Evolutionary conservation across 1,284 basidiomycete species (phyloP).

Genomic region (Bondarzewia mesenterica): DNA sequence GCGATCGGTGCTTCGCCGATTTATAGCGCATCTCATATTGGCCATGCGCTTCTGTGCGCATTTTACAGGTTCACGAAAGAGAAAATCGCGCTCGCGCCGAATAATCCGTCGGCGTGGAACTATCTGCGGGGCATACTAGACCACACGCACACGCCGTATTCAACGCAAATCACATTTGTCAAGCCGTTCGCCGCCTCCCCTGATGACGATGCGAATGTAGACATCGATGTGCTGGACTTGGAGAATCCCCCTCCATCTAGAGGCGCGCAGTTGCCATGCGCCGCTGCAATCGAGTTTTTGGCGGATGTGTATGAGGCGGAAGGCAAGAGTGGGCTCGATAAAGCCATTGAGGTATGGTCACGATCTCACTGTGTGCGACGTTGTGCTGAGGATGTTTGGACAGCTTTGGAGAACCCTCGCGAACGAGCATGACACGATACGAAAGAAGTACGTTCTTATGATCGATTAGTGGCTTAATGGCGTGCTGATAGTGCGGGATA

Average conservation of each 20-base stretch:
- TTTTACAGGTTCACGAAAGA: slow-evolving; percentile 52
- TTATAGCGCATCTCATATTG: slow-evolving; percentile 1
- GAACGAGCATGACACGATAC: slow-evolving; percentile 66
- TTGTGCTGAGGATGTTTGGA: slow-evolving; percentile 3
- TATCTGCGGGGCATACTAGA: slow-evolving; percentile 79
- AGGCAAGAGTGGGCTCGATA: slow-evolving; percentile 35
- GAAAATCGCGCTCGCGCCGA: slow-evolving; percentile 80
- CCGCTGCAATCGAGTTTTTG: slow-evolving; percentile 77
- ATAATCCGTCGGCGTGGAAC: slow-evolving; percentile 92
- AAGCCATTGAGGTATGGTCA: slow-evolving; percentile 43
- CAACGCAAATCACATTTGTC: slow-evolving; percentile 51
- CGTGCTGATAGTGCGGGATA: slow-evolving; percentile 17
- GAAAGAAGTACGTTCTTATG: slow-evolving; percentile 55
- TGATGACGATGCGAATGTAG: slow-evolving; percentile 16
- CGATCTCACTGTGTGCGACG: slow-evolving; percentile 1
- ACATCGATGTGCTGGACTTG: slow-evolving; percentile 50
- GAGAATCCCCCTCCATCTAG: slow-evolving; percentile 64
- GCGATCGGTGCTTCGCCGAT: background rate
- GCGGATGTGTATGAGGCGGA: slow-evolving; percentile 70
- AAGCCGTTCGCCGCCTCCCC: slow-evolving; percentile 46
- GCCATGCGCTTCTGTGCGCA: slow-evolving; percentile 7
- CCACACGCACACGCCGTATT: slow-evolving; percentile 48
- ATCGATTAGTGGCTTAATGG: slow-evolving; percentile 11
- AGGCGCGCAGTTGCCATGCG: slow-evolving; percentile 66
- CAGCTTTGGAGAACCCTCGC: slow-evolving; percentile 70